phyloP scores from a whole-genome alignment of 108 stramenopile species.

The Nitzschia sp. region DNA sequence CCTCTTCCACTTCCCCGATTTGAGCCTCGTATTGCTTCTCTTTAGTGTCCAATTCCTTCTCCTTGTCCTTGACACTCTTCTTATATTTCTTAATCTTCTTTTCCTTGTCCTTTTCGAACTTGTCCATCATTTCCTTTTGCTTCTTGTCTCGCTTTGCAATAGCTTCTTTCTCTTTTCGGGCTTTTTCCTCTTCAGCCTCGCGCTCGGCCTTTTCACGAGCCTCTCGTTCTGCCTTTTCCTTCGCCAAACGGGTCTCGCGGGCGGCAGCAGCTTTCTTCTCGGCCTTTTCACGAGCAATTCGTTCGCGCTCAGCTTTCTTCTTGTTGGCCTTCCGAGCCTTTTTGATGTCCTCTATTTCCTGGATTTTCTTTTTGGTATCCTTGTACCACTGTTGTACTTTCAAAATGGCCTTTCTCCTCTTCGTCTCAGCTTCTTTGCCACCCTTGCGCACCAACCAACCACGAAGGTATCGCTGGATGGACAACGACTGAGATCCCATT shows the following conservation, averaged over 20 bases:
- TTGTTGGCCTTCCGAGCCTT: constrained; percentile 12
- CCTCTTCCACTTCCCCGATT: constrained; percentile 32
- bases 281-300: constrained; percentile 35
- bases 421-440: constrained; percentile 24
- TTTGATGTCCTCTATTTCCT: not conserved
- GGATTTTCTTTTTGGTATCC: constrained; percentile 19
- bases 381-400: constrained; percentile 34
- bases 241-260: constrained; percentile 26
- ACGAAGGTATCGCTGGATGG: constrained; percentile 52
- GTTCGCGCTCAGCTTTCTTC: constrained; percentile 31
- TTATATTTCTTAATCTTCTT: constrained; percentile 38
- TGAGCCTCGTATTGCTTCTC: constrained; percentile 27
- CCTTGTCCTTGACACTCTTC: constrained; percentile 36
- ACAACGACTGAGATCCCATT: constrained; percentile 42
- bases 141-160: constrained; percentile 35
- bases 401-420: constrained; percentile 32
- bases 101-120: constrained; percentile 32
- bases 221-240: constrained; percentile 44
- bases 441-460: constrained; percentile 49
- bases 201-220: constrained; percentile 31
- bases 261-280: constrained; percentile 32
- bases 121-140: constrained; percentile 28
- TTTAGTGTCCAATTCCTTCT: constrained; percentile 51
- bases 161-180: constrained; percentile 26
- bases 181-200: constrained; percentile 36